Base-by-base conservation (phyloP, 139 green algal species). In the Pseudopediastrum boryanum region DNA sequence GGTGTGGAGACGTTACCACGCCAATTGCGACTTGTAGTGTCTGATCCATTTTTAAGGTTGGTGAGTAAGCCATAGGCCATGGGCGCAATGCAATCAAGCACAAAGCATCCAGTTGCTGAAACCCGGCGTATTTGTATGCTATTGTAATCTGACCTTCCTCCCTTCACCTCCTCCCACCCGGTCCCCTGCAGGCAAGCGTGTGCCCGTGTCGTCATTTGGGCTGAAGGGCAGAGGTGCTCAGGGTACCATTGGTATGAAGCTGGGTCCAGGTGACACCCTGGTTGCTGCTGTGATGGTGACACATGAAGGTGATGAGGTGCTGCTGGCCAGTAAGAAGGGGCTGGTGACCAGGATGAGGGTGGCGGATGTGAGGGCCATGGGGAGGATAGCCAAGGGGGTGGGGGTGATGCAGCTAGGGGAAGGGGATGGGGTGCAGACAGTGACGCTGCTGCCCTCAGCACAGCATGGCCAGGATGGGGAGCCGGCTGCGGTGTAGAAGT, bases 251-350 rank as follows among this genome's bases (percentile, higher is more conserved):
- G 72, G 56, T 13, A 43, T 71, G 6, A 70, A 70, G 41, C 29
- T 79, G 3, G 12, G 43, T 3, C 13, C 67, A 41, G 87, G 76
- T 2, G 85, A 93, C 77, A 36, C 39, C 1, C 63, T 93, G 3
- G 78, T 78, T 0, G 78, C 67, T 8, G 46, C 83, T 2, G 66
- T 84, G n/a, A 48, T 91, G 46, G 81, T 93, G 35, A 39, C 66
- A n/a, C 43, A 31, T 10, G 43, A 9, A 4, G 68, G 75, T 4
- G 71, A 68, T 31, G 71, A 73, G 12, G 39, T 92, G 52, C 63
- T 93, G 48, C 36, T 93, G 50, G 85, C 77, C 16, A 93, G 78
- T 23, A 31, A 56, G n/a, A 63, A 87, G 39, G 89, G 89, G 3
- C 64, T 89, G 54, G 64, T 93, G 58, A 75, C 81, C 2, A 78